Base-by-base conservation (phyloP, 129 eudicot species). In the Pittosporum tobira region DNA sequence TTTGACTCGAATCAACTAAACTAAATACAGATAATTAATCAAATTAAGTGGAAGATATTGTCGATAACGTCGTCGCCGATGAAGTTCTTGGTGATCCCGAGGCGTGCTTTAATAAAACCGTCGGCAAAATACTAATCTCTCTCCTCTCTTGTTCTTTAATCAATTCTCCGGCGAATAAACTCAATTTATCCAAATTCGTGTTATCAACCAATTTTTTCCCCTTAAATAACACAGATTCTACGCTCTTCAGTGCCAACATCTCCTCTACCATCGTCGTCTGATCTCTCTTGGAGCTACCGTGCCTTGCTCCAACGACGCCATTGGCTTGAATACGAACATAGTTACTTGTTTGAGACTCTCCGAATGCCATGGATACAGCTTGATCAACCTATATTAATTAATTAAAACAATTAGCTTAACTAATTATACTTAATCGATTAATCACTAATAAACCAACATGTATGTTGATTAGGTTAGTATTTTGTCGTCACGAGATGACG, bases 311-410 rank as follows among this genome's bases (percentile, higher is more conserved):
- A 7, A 48, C 38, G 18, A 69, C 40, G 9, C 77, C 70, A 56
- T 67, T 81, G 12, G 72, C 85, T 53, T 85, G 88, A 27, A 85
- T 78, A 48, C 94, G 81, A 7, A 76, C 66, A 21, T 85, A 85
- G 24, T 81, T 81, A 52, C 59, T 72, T 1, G 49, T 18, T 30
- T 76, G 73, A 44, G 54, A 66, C 48, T 70, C 71, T 8, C 85
- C 88, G 61, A 85, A 85, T 19, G 94, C 94, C 94, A 85, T 75
- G 5, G 94, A 81, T 48, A 85, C 82, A 0, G 94, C 88, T 69
- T 85, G 88, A 77, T 85, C 94, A 66, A 84, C 85, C 94, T 84
- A 49, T 50, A 66, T 20, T 7, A 34, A 9, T 8, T 51, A 44
- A 44, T 0, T 25, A 3, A 15, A 0, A 13, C 0, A 26, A 26